phyloP scores from a whole-genome alignment of 1,284 basidiomycete genomes.

The Trametes pubescens region DNA sequence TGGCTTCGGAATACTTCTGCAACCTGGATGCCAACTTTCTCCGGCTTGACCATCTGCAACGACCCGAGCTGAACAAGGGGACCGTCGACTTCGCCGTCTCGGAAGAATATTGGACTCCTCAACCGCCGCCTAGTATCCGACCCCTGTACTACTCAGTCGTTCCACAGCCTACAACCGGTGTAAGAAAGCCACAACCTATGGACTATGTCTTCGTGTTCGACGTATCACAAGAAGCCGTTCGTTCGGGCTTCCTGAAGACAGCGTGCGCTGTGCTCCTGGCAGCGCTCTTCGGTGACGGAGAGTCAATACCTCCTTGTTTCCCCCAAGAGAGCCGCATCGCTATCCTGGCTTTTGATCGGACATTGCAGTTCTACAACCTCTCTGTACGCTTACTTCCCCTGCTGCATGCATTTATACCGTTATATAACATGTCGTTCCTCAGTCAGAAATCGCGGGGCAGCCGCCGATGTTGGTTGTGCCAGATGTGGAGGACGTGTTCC shows the following conservation, averaged over 20 bases:
- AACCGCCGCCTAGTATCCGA: conserved; percentile 61
- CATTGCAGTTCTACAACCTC: conserved; percentile 92
- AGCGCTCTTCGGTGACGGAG: conserved; percentile 71
- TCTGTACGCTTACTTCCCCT: conserved; percentile 62
- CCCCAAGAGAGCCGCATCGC: conserved; percentile 68
- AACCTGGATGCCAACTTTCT: conserved; percentile 84
- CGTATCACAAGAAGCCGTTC: conserved; percentile 77
- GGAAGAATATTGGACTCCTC: conserved; percentile 88
- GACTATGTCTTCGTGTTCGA: conserved; percentile 92
- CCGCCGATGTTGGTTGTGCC: conserved; percentile 86
- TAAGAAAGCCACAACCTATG: conserved; percentile 72
- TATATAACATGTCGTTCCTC: conserved; percentile 13
- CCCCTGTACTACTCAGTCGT: conserved; percentile 61
- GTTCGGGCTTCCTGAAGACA: conserved; percentile 78
- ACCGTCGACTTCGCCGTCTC: conserved; percentile 93
- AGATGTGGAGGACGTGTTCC: conserved; percentile 92
- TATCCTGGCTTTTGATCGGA: conserved; percentile 86
- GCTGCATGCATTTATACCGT: not conserved
- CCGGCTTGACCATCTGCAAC: conserved; percentile 83
- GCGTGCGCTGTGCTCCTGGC: conserved; percentile 74
- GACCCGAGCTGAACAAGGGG: conserved; percentile 91
- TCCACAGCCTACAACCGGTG: conserved; percentile 51
- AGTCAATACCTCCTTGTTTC: conserved; percentile 54
- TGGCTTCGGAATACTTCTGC: conserved; percentile 86
- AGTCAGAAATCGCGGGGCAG: conserved; percentile 62